Evolutionary conservation across 306 rosid species (phyloP).

Genomic region (Citrullus amarus): DNA sequence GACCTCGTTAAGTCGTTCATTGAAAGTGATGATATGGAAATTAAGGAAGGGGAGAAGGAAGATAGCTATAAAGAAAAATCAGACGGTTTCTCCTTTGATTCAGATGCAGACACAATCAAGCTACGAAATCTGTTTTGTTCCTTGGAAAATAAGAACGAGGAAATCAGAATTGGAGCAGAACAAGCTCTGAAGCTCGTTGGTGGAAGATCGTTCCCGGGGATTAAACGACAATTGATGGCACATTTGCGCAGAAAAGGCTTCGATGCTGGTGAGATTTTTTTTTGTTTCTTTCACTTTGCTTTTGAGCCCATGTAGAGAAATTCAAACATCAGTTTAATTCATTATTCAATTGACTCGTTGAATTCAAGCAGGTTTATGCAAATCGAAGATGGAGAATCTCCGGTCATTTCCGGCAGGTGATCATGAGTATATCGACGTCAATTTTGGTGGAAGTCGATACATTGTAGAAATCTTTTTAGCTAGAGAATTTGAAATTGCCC

Average conservation of each 20-base stretch:
- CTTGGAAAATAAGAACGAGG: constrained; percentile 6
- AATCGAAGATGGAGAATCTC: constrained; percentile 55
- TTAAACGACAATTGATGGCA: constrained; percentile 58
- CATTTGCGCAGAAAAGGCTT: constrained; percentile 49
- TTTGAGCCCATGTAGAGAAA: too few species aligned
- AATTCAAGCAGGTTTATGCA: constrained; percentile 58
- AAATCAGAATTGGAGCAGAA: constrained; percentile 27
- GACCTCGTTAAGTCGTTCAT: constrained; percentile 72
- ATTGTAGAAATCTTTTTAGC: constrained; percentile 41
- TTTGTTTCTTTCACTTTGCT: too few species aligned
- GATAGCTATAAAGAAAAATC: constrained; percentile 11
- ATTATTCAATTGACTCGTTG: background rate
- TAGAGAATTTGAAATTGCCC: constrained; percentile 58
- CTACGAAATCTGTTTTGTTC: constrained; percentile 22
- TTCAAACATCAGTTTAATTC: background rate
- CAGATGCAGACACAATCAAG: constrained; percentile 20
- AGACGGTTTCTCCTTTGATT: constrained; percentile 19
- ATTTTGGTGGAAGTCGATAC: constrained; percentile 39
- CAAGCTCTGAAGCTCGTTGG: constrained; percentile 19
- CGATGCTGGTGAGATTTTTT: constrained; percentile 54
- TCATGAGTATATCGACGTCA: constrained; percentile 58
- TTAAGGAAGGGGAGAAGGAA: constrained; percentile 1
- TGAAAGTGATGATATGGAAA: constrained; percentile 19
- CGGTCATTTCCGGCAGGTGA: constrained; percentile 47
- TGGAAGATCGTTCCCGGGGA: constrained; percentile 19